A percentile compares a stretch with the other conserved stretches of the same genome.
Conservation (phyloP, 805 yeast genomes). For the Deakozyma indianensis region DNA sequence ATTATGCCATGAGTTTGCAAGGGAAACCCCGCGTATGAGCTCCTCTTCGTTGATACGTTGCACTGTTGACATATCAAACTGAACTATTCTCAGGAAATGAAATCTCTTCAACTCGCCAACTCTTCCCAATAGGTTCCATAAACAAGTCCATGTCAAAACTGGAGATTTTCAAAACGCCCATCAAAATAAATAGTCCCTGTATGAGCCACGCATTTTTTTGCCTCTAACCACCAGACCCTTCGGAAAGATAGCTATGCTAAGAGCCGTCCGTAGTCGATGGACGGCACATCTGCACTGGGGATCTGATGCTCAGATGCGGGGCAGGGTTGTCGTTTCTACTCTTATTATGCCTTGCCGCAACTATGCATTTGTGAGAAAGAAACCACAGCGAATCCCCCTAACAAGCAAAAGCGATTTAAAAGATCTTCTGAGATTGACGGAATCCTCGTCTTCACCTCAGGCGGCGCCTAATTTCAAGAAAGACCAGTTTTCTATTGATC, state of each 20-base stretch:
- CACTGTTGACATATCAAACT: not conserved
- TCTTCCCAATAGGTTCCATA: too few species aligned
- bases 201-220: too few species aligned
- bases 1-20: slow-evolving; percentile 75
- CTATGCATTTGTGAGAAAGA: not conserved
- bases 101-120: too few species aligned
- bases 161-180: too few species aligned
- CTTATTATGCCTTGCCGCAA: too few species aligned
- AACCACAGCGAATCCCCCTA: slow-evolving; percentile 1
- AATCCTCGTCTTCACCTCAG: not conserved
- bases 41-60: slow-evolving; percentile 53
- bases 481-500: not conserved
- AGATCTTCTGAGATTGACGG: not conserved
- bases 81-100: too few species aligned
- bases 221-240: not conserved
- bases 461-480: not conserved
- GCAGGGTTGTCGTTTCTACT: too few species aligned
- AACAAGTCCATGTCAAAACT: too few species aligned
- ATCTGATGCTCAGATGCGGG: not conserved
- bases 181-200: too few species aligned
- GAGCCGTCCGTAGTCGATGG: not conserved
- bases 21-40: slow-evolving; percentile 41
- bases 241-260: not conserved
- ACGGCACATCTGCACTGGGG: not conserved
- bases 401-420: not conserved